Evolutionary conservation across 2,329 filamentous ascomycete genomes (phyloP), one percentile per base, ranked within the genome.

Genomic region (Alternaria brassicae): DNA sequence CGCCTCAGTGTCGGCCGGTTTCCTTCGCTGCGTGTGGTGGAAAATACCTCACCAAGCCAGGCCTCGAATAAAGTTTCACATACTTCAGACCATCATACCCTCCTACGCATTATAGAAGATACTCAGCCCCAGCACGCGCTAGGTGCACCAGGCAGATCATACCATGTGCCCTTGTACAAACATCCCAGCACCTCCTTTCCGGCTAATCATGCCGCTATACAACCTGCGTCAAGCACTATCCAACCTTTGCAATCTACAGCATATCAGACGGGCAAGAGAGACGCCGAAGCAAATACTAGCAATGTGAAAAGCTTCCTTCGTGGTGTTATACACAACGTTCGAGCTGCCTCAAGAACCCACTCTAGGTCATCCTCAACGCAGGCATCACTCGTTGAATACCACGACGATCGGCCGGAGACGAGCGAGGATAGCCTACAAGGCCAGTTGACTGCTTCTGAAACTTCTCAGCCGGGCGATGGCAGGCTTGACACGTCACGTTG

Each of bases 241-340:
- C 50, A 62, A 32, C 36, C 21, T 13, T 52, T 56, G 30, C 58
- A 48, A 42, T 44, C 54, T 55, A 49, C 53, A 27, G 37, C 42
- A 21, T 27, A 60, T 45, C 53, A 61, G 30, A 49, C 42, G 32
- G 45, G 44, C 30, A 60, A 61, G 8, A 47, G 53, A 39, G 30
- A 55, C 10, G 23, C 48, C 34, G 50, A 53, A n/a, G 17, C 41
- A 7, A 60, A 69, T 32, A 36, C 28, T 17, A 65, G 53, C 34
- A 63, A 61, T 13, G 40, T 68, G 23, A 73, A 60, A 58, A 53
- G 58, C 13, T 62, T 74, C 30, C 50, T 74, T 30, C 62, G 64
- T 63, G 67, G 63, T 30, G 58, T 73, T 30, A 30, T 71, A 37
- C 66, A 69, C 19, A 68, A 64, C 34, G 63, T 70, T 47, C 69